These are phyloP conservation scores for Termitomyces sp. DNA, from an alignment of 768 basidiomycete species.

Conservation along the genomic window DNA sequence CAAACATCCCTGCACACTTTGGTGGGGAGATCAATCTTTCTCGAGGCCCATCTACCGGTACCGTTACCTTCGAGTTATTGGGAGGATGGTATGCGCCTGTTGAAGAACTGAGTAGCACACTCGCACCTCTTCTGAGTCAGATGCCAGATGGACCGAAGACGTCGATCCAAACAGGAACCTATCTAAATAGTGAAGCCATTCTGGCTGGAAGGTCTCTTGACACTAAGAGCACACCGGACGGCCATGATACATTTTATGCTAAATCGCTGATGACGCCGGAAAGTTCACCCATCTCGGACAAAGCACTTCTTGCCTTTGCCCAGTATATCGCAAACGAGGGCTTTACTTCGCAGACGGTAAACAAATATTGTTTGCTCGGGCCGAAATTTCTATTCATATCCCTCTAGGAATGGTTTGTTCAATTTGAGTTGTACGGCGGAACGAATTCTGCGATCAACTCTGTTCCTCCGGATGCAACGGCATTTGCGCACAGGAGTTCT, in stretches of 20 bases:
- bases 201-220: conserved; percentile 8
- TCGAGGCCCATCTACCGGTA: conserved; percentile 23
- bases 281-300: conserved; percentile 23
- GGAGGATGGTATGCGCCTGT: conserved; percentile 22
- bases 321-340: conserved; percentile 23
- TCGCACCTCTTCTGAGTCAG: background rate
- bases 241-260: conserved; percentile 28
- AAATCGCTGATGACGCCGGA: conserved; percentile 29
- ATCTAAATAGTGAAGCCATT: background rate
- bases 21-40: conserved; percentile 29
- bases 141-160: background rate
- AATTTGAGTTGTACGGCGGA: conserved; percentile 43
- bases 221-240: conserved; percentile 15
- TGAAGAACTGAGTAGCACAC: background rate
- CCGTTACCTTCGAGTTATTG: conserved; percentile 24
- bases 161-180: background rate
- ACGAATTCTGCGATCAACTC: conserved; percentile 41
- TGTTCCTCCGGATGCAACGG: conserved; percentile 33
- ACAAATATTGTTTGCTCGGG: background rate
- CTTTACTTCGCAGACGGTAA: conserved; percentile 23
- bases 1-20: conserved; percentile 29
- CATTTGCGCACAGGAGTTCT: conserved; percentile 42
- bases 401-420: conserved; percentile 30
- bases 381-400: background rate
- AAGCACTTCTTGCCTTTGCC: conserved; percentile 20